Base-by-base conservation (phyloP, 352 stramenopile species). In the Globisporangium sylvaticum region DNA sequence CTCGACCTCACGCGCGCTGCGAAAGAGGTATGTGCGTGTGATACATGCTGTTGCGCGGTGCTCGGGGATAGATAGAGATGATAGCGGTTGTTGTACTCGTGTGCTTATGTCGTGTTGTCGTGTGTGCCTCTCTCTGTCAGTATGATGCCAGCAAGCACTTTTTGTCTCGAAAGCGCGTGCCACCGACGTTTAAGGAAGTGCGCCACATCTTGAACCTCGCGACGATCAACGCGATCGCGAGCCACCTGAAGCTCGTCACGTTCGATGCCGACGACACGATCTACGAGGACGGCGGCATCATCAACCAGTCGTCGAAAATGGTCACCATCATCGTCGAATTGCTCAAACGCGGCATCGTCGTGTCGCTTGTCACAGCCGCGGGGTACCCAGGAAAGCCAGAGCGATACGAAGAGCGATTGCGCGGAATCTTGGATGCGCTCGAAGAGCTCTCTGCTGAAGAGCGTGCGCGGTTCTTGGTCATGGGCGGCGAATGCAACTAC, bases 401-500 rank as follows among this genome's bases (percentile, higher is more conserved):
- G 9, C 69, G 79, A 6, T 96, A 94, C 65, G 88, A 96, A 66
- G 68, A 87, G 69, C 86, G 88, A 22, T 71, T 96, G 5, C 77
- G 82, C 4, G 88, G 88, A 10, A 92, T 94, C 32, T 71, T 94
- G 22, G 84, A 92, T n/a, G 81, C 78, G 7, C 71, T 94, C 0
- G 73, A 76, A 27, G 54, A 64, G 4, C 71, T 90, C n/a, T 79
- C 72, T 0, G 74, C 76, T 6, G 81, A 88, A 32, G 76, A 91
- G 65, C 83, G 84, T 42, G 80, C 84, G 44, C 79, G 84, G 6
- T 94, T 94, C 67, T 63, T 94, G 2, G 90, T 99, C 62, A 98
- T 98, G 90, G 96, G 96, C 56, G 96, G 96, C 27, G 96, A 99
- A 77, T 98, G 94, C 78, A 99, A 99, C 71, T 99, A 98, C 71